Percentiles rank a stretch among this genome's conserved stretches.
Evolutionary conservation across 148 eudicot species (phyloP).

Genomic region (Vaccinium myrtillus): DNA sequence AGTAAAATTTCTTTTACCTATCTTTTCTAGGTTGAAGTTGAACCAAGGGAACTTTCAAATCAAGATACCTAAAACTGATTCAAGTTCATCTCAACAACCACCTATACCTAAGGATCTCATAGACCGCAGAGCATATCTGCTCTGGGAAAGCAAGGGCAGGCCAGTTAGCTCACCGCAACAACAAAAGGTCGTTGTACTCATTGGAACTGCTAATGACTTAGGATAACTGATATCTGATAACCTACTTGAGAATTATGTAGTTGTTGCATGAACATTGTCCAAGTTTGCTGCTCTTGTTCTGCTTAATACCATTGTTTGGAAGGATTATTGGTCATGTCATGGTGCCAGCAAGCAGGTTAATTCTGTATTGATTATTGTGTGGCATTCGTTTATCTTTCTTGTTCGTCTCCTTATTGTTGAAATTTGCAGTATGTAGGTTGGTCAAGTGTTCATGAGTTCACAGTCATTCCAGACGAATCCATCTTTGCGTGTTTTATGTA

Average conservation of each 20-base stretch:
- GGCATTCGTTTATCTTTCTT: neutral
- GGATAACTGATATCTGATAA: neutral
- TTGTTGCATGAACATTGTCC: neutral
- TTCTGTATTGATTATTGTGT: neutral
- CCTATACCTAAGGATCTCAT: slow-evolving; percentile 15
- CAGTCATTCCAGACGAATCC: too few species aligned
- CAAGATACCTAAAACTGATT: slow-evolving; percentile 13
- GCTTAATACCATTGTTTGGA: neutral
- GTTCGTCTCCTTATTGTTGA: neutral
- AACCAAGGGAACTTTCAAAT: slow-evolving; percentile 22
- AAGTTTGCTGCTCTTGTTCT: neutral
- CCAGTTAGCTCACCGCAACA: slow-evolving; percentile 15
- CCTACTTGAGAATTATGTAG: neutral
- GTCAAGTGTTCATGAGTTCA: neutral
- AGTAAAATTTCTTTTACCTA: neutral
- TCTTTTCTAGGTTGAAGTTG: slow-evolving; percentile 18
- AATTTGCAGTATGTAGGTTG: neutral
- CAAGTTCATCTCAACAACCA: slow-evolving; percentile 3
- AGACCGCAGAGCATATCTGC: slow-evolving; percentile 8
- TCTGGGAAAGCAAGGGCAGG: slow-evolving; percentile 13
- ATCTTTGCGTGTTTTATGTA: too few species aligned
- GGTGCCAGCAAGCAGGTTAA: neutral
- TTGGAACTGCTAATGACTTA: neutral
- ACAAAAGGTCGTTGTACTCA: slow-evolving; percentile 10
- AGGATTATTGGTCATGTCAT: neutral